A percentile compares a stretch with the other conserved stretches of the same genome.
Evolutionary conservation across 75 land plant genomes (phyloP).

Genomic region (Picea glauca): DNA sequence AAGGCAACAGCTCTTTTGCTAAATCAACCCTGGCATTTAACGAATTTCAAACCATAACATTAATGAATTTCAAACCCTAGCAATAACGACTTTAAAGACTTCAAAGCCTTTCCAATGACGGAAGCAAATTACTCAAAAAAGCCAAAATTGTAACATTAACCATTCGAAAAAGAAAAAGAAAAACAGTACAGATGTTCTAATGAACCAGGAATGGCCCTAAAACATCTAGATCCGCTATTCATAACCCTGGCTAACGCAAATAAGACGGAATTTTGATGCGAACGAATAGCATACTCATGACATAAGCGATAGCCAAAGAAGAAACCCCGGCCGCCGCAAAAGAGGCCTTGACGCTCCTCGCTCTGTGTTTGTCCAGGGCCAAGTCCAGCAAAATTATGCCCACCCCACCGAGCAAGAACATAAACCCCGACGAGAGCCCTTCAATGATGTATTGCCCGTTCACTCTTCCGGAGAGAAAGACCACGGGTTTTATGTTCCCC

Average conservation of each 20-base stretch:
- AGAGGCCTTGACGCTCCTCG: conserved; percentile 57
- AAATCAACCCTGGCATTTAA: too few relatives aligned
- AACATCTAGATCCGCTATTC: too few relatives aligned
- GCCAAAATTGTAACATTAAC: too few relatives aligned
- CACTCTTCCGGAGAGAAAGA: conserved; percentile 86
- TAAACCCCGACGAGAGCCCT: conserved; percentile 91
- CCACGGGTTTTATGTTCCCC: conserved; percentile 83
- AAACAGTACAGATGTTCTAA: too few relatives aligned
- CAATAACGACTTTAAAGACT: too few relatives aligned
- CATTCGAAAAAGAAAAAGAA: too few relatives aligned
- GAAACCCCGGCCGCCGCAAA: conserved; percentile 57
- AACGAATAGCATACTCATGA: conserved; percentile 90
- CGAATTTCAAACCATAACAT: too few relatives aligned
- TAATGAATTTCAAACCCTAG: too few relatives aligned
- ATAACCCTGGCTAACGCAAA: conserved; percentile 26
- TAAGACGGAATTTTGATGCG: conserved; percentile 93
- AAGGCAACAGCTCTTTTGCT: too few relatives aligned
- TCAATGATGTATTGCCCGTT: conserved; percentile 97
- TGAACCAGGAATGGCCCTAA: too few relatives aligned
- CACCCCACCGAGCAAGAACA: conserved; percentile 90
- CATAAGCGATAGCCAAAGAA: conserved; percentile 53
- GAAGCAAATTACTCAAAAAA: too few relatives aligned
- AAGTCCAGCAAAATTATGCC: conserved; percentile 82
- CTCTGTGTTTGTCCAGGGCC: conserved; percentile 60
- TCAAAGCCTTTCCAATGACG: too few relatives aligned